Base-by-base conservation (phyloP, 352 stramenopile genomes). In the Globisporangium apiculatum region DNA sequence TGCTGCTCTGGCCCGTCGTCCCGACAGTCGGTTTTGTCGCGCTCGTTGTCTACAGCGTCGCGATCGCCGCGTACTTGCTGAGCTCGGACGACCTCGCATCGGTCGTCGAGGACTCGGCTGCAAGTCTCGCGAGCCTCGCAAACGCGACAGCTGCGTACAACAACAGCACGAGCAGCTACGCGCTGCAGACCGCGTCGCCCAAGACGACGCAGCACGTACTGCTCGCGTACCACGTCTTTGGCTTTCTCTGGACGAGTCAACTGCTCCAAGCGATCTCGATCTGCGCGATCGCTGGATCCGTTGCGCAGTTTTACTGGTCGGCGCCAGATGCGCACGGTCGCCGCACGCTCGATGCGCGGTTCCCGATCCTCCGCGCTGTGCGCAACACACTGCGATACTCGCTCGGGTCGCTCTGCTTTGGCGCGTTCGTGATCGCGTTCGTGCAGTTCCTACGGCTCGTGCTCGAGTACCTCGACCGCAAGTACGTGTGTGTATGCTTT, bases 241-340 rank as follows among this genome's bases (percentile, higher is more conserved):
- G 85, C 48, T 97, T 97, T 49, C 91, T 98, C 56, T 99, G 97
- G 97, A 97, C 90, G 1, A 96, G 94, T 43, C 85, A 98, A 65
- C 96, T 99, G 48, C 81, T 99, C 51, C 78, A 98, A 14, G 96
- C 96, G 4, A 73, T 99, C 68, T 96, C 94, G 41, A 85, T 98
- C 60, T 96, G 98, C 54, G 79, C 90, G 24, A 83, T 99, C 54
- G 92, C 95, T 8, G 89, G 98, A 52, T 77, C 90, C 5, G 74
- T 97, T 38, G 80, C 82, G 9, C 89, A 89, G 52, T 98, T 87
- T 67, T 98, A 98, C 78, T 99, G 98, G 82, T 86, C 76, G 1
- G 57, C 51, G 3, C 66, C 73, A 0, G 60, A 82, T 17, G 64
- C 57, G 6, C 61, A 59, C 7, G 67, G 75, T 1, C 60, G 60